These are phyloP conservation scores for Sordariomycetes sp. DNA, from an alignment of 2,329 filamentous ascomycete genomes.

Conservation along the genomic window DNA sequence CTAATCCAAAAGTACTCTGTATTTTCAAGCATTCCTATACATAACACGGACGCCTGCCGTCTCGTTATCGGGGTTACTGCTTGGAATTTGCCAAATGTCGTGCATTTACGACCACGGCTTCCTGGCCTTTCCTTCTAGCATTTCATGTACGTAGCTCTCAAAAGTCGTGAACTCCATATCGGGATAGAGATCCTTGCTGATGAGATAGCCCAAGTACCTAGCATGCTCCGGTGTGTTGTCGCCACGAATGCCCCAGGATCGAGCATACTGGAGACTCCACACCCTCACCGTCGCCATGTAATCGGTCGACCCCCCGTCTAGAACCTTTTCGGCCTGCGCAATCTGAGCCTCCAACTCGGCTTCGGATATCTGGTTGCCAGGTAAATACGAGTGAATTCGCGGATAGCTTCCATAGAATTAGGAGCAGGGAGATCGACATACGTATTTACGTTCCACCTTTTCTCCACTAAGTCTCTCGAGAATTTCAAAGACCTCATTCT, in stretches of 20 bases:
- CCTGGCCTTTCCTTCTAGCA: too few relatives aligned
- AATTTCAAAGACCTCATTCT: slow-evolving; percentile 29
- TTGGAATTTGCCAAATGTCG: too few relatives aligned
- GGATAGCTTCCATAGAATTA: neutral
- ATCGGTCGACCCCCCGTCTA: too few relatives aligned
- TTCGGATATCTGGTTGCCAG: neutral
- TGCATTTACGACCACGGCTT: too few relatives aligned
- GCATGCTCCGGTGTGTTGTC: slow-evolving; percentile 41
- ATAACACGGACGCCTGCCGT: too few relatives aligned
- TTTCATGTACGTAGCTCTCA: too few relatives aligned
- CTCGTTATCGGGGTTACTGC: too few relatives aligned
- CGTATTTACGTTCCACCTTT: slow-evolving; percentile 16
- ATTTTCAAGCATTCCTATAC: too few relatives aligned
- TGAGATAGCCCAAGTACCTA: slow-evolving; percentile 38
- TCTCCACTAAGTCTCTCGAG: slow-evolving; percentile 35
- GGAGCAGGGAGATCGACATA: neutral
- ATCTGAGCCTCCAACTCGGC: neutral
- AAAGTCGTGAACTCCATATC: too few relatives aligned
- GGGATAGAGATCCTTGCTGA: slow-evolving; percentile 37
- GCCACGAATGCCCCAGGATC: slow-evolving; percentile 31
- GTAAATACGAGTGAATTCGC: neutral
- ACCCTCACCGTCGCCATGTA: too few relatives aligned
- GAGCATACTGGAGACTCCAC: slow-evolving; percentile 20
- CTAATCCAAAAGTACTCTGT: too few relatives aligned
- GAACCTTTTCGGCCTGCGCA: too few relatives aligned